Percentiles rank a stretch among this genome's conserved stretches.
phyloP scores from a whole-genome alignment of 495 filamentous ascomycete genomes.

The Talaromyces wortmannii region DNA sequence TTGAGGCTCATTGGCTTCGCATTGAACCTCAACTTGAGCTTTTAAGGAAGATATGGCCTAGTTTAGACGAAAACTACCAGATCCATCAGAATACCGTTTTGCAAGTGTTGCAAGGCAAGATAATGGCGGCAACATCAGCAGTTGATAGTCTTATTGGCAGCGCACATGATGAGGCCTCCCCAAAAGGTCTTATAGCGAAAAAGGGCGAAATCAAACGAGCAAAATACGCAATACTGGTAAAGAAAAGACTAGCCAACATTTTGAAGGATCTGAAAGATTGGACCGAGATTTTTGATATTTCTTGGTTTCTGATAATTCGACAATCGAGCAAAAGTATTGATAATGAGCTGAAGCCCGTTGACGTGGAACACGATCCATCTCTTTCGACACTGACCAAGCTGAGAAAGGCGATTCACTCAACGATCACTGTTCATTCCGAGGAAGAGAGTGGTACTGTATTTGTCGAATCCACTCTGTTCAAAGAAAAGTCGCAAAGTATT shows the following conservation, averaged over 20 bases:
- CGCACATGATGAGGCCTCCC: neutral
- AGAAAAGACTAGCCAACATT: constrained; percentile 1
- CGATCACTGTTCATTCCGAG: neutral
- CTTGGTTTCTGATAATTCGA: constrained; percentile 16
- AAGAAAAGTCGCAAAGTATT: neutral
- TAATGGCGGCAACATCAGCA: neutral
- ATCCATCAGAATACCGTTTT: neutral
- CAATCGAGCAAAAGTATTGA: constrained; percentile 10
- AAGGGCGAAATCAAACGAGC: neutral
- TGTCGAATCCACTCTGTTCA: constrained; percentile 8
- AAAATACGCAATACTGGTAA: neutral
- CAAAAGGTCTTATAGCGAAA: neutral
- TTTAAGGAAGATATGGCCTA: neutral
- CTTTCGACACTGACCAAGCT: neutral
- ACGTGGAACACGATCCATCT: constrained; percentile 5
- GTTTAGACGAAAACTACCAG: neutral
- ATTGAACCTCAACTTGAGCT: neutral
- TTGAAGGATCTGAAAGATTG: constrained; percentile 13
- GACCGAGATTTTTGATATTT: constrained; percentile 17
- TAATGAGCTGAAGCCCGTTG: constrained; percentile 6
- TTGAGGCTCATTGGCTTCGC: neutral
- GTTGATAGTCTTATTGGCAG: neutral
- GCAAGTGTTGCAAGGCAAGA: neutral
- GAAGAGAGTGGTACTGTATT: neutral
- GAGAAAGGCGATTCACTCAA: constrained; percentile 3